These are phyloP conservation scores for Dendrocalamus latiflorus DNA, from an alignment of 202 grass and related monocot species.

Conservation along the genomic window DNA sequence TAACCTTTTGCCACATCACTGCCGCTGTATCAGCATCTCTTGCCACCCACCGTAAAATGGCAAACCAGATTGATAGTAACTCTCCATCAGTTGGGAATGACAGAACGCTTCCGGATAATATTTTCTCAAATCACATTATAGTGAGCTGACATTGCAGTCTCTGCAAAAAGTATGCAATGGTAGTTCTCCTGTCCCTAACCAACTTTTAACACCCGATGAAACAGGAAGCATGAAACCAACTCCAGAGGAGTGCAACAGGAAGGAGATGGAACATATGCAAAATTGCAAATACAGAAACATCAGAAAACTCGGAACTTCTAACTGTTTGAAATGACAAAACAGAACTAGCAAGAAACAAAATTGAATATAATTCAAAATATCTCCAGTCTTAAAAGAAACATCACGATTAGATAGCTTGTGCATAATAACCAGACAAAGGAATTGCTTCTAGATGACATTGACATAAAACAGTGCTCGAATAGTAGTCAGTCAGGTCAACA, in stretches of 20 bases:
- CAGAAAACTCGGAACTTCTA: background rate
- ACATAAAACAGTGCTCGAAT: background rate
- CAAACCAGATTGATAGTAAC: constrained; percentile 28
- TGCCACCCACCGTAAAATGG: constrained; percentile 9
- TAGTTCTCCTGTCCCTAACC: constrained; percentile 23
- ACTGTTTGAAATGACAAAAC: background rate
- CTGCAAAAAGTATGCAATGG: constrained; percentile 14
- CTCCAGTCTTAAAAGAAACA: too few relatives aligned
- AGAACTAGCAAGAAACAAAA: background rate
- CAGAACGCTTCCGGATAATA: background rate
- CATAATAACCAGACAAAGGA: background rate
- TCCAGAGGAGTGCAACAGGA: background rate
- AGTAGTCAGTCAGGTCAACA: background rate
- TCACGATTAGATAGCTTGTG: too few relatives aligned
- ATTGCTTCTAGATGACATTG: constrained; percentile 9
- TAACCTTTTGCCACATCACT: constrained; percentile 2
- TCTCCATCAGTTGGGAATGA: constrained; percentile 24
- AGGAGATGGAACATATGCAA: background rate
- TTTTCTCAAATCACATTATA: constrained; percentile 33
- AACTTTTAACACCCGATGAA: constrained; percentile 20
- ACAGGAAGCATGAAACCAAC: constrained; percentile 2
- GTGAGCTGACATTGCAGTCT: constrained; percentile 28
- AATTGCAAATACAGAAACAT: background rate
- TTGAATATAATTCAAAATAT: too few relatives aligned
- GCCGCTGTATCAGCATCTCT: constrained; percentile 1